These are phyloP conservation scores for Lecanicillium sp. DNA, from an alignment of 2,329 filamentous ascomycete species.

Conservation along the genomic window DNA sequence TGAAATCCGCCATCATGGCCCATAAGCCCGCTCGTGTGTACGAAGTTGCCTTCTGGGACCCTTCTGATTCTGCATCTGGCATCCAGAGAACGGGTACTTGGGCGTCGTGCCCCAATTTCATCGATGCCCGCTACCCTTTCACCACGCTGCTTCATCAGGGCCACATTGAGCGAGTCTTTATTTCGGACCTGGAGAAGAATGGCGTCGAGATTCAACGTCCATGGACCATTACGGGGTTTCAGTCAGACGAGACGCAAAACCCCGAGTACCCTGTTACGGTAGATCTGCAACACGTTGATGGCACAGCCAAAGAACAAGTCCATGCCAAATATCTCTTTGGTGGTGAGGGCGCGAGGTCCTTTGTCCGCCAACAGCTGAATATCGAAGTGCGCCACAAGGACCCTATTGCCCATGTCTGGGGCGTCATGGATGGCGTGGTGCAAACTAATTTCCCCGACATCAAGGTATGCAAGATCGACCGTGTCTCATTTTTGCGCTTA, in stretches of 20 bases:
- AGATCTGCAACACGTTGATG: constrained; percentile 69
- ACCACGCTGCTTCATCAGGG: constrained; percentile 68
- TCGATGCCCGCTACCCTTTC: constrained; percentile 65
- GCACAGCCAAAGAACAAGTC: constrained; percentile 60
- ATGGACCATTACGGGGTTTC: constrained; percentile 58
- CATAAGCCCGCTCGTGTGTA: constrained; percentile 82
- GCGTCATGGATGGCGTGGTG: constrained; percentile 69
- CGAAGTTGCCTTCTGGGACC: constrained; percentile 70
- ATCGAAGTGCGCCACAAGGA: constrained; percentile 69
- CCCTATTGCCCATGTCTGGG: constrained; percentile 66
- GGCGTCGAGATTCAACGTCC: constrained; percentile 56
- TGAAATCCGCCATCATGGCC: constrained; percentile 84
- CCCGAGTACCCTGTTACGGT: constrained; percentile 75
- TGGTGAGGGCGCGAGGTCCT: constrained; percentile 64
- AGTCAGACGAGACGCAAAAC: constrained; percentile 48
- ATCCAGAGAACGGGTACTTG: constrained; percentile 66
- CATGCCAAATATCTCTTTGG: constrained; percentile 66
- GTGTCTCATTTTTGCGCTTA: not conserved
- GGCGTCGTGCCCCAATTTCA: constrained; percentile 84
- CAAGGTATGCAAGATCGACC: constrained; percentile 41
- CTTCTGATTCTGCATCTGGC: constrained; percentile 45
- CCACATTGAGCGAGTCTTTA: constrained; percentile 63
- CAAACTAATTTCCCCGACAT: constrained; percentile 73
- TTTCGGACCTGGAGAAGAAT: constrained; percentile 58
- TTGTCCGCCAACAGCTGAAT: constrained; percentile 56